These are phyloP conservation scores for Coemansia sp. DNA, from an alignment of 192 early-diverging fungal genomes.

Conservation along the genomic window DNA sequence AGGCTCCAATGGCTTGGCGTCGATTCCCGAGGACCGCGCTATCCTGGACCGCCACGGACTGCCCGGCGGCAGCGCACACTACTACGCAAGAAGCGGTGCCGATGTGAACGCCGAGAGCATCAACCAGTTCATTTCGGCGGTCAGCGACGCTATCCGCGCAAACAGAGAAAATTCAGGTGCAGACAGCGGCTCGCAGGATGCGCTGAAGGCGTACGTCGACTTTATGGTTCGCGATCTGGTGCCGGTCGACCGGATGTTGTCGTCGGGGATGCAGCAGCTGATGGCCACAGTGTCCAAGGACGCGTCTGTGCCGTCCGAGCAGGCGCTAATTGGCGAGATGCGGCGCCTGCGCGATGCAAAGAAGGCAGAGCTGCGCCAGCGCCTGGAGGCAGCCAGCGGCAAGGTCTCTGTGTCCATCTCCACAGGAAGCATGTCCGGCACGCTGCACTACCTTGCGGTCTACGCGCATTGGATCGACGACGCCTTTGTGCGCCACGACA, in stretches of 20 bases:
- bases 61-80: neutral
- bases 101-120: slow-evolving; percentile 24
- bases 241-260: slow-evolving; percentile 33
- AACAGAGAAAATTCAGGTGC: slow-evolving; percentile 10
- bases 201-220: slow-evolving; percentile 37
- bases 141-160: slow-evolving; percentile 38
- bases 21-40: slow-evolving; percentile 15
- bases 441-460: slow-evolving; percentile 32
- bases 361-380: slow-evolving; percentile 20
- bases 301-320: slow-evolving; percentile 20
- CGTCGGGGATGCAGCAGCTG: slow-evolving; percentile 48
- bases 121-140: slow-evolving; percentile 35
- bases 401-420: slow-evolving; percentile 45
- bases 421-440: slow-evolving; percentile 19
- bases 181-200: slow-evolving; percentile 4
- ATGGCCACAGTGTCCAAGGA: slow-evolving; percentile 27
- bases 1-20: slow-evolving; percentile 5
- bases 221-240: slow-evolving; percentile 52
- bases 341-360: slow-evolving; percentile 14
- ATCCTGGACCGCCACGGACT: neutral
- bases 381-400: slow-evolving; percentile 15
- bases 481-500: slow-evolving; percentile 31
- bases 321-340: slow-evolving; percentile 33
- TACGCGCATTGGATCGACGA: slow-evolving; percentile 47
- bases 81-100: slow-evolving; percentile 5